Base-by-base conservation (phyloP, 805 yeast species). In the Yarrowia sp. region DNA sequence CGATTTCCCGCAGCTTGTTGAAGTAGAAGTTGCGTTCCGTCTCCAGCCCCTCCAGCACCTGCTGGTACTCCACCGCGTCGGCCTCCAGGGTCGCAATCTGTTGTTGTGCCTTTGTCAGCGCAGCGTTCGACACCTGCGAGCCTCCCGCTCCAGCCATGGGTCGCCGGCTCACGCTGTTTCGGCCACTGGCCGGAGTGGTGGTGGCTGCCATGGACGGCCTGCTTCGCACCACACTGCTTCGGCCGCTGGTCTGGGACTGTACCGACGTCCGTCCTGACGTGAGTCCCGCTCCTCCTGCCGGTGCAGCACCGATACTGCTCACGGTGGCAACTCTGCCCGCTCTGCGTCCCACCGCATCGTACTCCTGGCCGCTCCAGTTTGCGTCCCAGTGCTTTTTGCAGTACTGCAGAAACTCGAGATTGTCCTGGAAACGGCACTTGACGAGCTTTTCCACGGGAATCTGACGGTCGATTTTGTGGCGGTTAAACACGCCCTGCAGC, bases 361-460 rank as follows among this genome's bases (percentile, higher is more conserved):
- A 92, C 4, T 78, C 83, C 36, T 83, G 80, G 64, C 86, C 87
- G 65, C 87, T 87, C 72, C 83, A 86, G 71, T 85, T 81, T 62
- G 89, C 93, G 67, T 81, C 80, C 98, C 98, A 93, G 71, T 80
- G 86, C 71, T 82, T 83, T 72, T 89, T 87, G 71, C 91, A 80
- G 97, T 97, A 95, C 77, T 95, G 99, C 68, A 92, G 78, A 71
- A 95, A 89, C 77, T 92, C 98, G 71, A 95, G 81, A 75, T 95
- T 95, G 73, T 93, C 98, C 75, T 95, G 99, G 70, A 95, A 83
- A 71, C 89, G 81, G 78, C 98, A 95, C 75, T 90, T 90, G 74
- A 89, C 84, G 66, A 95, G 80, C 67, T 82, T 81, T 66, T 90
- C 96, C 30, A 92, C 95, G 30, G 92, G 92, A 32, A 95, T 84